Base-by-base conservation (phyloP, 257 asterid species). In the Asclepias syriaca region DNA sequence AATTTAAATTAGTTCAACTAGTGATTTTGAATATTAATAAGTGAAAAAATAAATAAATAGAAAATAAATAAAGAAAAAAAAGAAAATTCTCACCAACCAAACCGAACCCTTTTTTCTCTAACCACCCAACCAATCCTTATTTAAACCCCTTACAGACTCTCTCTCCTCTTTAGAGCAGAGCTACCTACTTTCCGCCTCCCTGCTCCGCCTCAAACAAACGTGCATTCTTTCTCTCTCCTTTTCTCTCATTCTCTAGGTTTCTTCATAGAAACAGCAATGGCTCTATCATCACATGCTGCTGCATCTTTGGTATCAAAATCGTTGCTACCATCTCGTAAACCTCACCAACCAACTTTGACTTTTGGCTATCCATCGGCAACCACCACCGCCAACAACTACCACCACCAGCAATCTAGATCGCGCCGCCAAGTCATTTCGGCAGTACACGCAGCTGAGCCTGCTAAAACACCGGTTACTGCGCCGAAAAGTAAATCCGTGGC, bases 381-480 rank as follows among this genome's bases (percentile, higher is more conserved):
- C 77, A 66, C 68, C 12, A 13, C 56, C 70, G 50, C 55, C 78
- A 24, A 27, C 71, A 75, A 32, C 39, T 34, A 14, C 68, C 9
- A 8, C 63, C 73, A 57, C 56, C 78, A 27, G 46, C 71, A 75
- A 32, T 75, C 83, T 82, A 15, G 24, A 69, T 64, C 75, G 75
- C 87, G 80, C 85, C 87, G 74, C 72, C 82, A 43, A 43, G 11
- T 61, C 69, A 78, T 88, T 66, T 86, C 88, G 27, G 95, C 95
- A 68, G 86, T 90, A 29, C 91, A 90, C 54, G 89, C 93, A 1
- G 84, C 90, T 2, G 96, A 90, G 78, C 96, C 95, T 1, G 81
- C 91, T 39, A 88, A 85, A 68, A 83, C 85, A 9, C 84, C 91
- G n/a, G 75, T 72, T 27, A 15, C 54, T 48, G 3, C 78, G 53